Evolutionary conservation across 139 green algal genomes (phyloP).

Genomic region (Chlamydomonas incerta): DNA sequence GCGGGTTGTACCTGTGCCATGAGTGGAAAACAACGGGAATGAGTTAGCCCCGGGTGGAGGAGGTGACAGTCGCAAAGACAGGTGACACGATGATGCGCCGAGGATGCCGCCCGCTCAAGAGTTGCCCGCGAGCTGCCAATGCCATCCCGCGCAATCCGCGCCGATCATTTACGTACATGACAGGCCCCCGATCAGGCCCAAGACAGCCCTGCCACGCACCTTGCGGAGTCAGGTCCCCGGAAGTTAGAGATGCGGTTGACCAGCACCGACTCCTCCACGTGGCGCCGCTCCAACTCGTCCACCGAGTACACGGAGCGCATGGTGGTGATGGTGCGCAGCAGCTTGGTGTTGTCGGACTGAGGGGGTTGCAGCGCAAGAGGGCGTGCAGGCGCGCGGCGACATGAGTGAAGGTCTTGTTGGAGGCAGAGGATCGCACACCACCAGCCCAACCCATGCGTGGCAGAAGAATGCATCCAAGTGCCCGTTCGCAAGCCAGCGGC

Average conservation of each 20-base stretch:
- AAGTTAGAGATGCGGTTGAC: slow-evolving; percentile 46
- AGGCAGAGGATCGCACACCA: too few relatives aligned
- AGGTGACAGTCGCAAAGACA: too few relatives aligned
- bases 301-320: slow-evolving; percentile 28
- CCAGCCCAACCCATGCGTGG: too few relatives aligned
- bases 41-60: too few relatives aligned
- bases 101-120: not conserved
- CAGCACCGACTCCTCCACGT: slow-evolving; percentile 27
- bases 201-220: not conserved
- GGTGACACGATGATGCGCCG: not conserved
- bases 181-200: too few relatives aligned
- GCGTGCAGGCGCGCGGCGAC: not conserved
- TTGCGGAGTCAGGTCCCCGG: slow-evolving; percentile 21
- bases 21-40: too few relatives aligned
- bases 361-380: not conserved
- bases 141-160: too few relatives aligned
- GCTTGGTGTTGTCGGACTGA: slow-evolving; percentile 48
- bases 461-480: too few relatives aligned
- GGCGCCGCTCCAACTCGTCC: slow-evolving; percentile 15
- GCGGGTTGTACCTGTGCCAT: slow-evolving; percentile 15
- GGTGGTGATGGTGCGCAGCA: slow-evolving; percentile 41
- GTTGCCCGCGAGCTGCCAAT: not conserved
- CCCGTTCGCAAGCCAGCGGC: too few relatives aligned
- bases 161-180: too few relatives aligned
- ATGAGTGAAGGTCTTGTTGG: not conserved